A percentile compares a stretch with the other conserved stretches of the same genome.
phyloP scores from a whole-genome alignment of 148 eudicot genomes.

The Camellia granthamiana region DNA sequence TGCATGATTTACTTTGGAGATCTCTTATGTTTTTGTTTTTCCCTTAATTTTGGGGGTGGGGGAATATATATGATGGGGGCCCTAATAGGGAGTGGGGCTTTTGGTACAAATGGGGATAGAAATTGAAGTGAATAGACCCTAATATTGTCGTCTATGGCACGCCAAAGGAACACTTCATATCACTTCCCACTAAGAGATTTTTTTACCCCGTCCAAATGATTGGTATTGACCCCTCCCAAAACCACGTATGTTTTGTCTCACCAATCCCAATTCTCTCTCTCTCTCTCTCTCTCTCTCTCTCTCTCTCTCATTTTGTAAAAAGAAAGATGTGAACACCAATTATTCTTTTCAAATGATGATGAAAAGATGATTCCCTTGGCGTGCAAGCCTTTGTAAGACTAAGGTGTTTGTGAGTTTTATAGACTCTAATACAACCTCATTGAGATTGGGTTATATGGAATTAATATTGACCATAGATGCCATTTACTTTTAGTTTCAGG shows the following conservation, averaged over 20 bases:
- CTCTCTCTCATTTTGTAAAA: not conserved
- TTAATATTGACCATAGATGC: not conserved
- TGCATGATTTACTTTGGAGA: not conserved
- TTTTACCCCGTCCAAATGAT: conserved; percentile 9
- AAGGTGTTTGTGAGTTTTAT: not conserved
- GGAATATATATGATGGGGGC: not conserved
- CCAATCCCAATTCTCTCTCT: not conserved
- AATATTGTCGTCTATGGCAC: conserved; percentile 10
- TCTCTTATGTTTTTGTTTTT: not conserved
- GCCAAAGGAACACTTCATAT: conserved; percentile 11
- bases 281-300: not conserved
- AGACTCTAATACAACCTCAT: not conserved
- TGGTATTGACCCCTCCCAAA: conserved; percentile 8
- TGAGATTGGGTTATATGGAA: not conserved
- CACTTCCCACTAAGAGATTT: not conserved
- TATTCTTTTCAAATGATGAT: conserved; percentile 7
- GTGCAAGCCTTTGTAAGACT: conserved; percentile 8
- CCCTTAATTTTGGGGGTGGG: conserved; percentile 6
- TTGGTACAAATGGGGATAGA: conserved; percentile 10
- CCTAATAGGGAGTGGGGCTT: conserved; percentile 3
- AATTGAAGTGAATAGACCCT: not conserved
- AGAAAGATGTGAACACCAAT: not conserved
- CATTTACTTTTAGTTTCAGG: too few relatives aligned
- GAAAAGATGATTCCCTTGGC: not conserved
- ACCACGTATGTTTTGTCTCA: not conserved